Conservation (phyloP, 2,329 filamentous ascomycete species). For the Fusarium robinianum region DNA sequence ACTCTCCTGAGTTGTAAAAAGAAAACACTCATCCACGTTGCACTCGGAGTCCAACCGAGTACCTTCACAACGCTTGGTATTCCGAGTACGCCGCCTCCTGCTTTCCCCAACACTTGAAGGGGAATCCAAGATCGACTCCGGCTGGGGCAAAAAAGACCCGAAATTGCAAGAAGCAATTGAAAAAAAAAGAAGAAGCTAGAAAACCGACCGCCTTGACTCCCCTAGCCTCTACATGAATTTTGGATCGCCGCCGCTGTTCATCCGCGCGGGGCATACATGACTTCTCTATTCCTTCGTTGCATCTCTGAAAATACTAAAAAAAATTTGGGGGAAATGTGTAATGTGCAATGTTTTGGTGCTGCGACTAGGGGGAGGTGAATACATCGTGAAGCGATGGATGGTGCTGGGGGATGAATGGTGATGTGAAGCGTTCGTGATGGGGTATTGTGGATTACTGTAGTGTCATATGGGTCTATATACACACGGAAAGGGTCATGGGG, state of each 20-base stretch:
- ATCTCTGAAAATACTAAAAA: constrained; percentile 32
- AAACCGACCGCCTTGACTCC: constrained; percentile 46
- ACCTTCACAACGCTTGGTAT: constrained; percentile 22
- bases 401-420: constrained; percentile 31
- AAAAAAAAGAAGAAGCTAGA: constrained; percentile 33
- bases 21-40: constrained; percentile 28
- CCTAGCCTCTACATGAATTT: constrained; percentile 50
- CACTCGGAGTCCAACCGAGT: constrained; percentile 21
- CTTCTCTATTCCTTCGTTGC: constrained; percentile 47
- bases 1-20: constrained; percentile 37
- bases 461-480: constrained; percentile 45
- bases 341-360: constrained; percentile 25
- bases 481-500: constrained; percentile 46
- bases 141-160: constrained; percentile 27
- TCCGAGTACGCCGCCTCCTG: constrained; percentile 32
- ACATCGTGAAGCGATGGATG: constrained; percentile 32
- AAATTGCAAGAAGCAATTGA: too few relatives aligned
- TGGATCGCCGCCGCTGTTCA: constrained; percentile 42
- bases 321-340: constrained; percentile 35
- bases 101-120: constrained; percentile 44
- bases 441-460: constrained; percentile 48
- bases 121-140: constrained; percentile 37
- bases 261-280: constrained; percentile 47
- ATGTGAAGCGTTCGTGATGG: constrained; percentile 42
- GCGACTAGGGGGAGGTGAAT: constrained; percentile 26